Base-by-base conservation (phyloP, 1,284 basidiomycete species). In the Melampsora larici-populina region DNA sequence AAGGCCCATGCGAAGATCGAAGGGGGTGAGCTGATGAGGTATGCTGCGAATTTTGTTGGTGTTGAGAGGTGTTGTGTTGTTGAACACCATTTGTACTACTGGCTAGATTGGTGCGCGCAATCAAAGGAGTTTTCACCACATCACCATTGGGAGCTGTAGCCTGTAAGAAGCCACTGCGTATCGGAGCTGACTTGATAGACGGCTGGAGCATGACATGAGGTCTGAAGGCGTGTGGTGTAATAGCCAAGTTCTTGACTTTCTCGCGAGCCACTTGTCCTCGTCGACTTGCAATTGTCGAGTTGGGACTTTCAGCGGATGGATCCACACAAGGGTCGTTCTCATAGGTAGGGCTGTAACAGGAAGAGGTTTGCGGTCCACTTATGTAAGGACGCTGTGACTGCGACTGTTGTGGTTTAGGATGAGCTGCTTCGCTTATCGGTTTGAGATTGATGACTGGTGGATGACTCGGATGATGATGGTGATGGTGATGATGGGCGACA, bases 111-210 rank as follows among this genome's bases (percentile, higher is more conserved):
- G 46, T 51, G 31, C 64, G 46, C 2, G 73, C 63, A 60, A 68
- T 68, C 17, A 68, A 36, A 11, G 73, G 64, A 55, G 55, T 68
- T 48, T 48, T 62, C 21, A 70, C 33, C 2, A 63, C 29, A 17
- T 63, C 40, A 1, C 55, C 66, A 63, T 76, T 69, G 3, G 31
- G 43, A 60, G 51, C 21, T 11, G 51, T 68, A 33, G 36, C 48
- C 26, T 76, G 73, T 24, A 76, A 68, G n/a, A 76, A 76, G 1
- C 74, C 65, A 21, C 66, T 63, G 13, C 58, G 40, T 26, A 76
- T 69, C n/a, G 74, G 74, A 24, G 74, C 74, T n/a, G 74, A 76
- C 48, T 69, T 76, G 60, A 76, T 58, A 17, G 65, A 69, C 33
- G 66, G 66, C 21, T 70, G 66, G 31, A 31, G 58, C 18, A 69